Conservation (phyloP, 78 protist species). For the Cavenderia fasciculata region DNA sequence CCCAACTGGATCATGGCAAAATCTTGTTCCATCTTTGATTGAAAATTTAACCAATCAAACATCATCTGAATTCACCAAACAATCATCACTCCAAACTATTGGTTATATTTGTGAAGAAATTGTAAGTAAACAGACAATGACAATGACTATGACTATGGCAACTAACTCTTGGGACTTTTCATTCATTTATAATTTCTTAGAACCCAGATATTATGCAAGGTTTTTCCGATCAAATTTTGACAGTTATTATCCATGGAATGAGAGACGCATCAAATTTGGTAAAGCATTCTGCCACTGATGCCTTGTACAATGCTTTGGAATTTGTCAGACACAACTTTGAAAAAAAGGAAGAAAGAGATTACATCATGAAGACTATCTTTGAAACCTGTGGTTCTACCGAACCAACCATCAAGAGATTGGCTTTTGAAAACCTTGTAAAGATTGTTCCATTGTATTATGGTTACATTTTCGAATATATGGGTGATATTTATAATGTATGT, state of each 20-base stretch:
- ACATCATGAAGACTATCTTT: conserved; percentile 84
- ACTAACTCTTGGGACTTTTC: not conserved
- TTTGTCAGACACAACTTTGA: conserved; percentile 60
- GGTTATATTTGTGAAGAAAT: conserved; percentile 93
- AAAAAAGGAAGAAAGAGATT: conserved; percentile 74
- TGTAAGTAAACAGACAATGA: conserved; percentile 46
- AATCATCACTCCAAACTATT: conserved; percentile 85
- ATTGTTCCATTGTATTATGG: conserved; percentile 87
- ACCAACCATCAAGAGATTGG: not conserved
- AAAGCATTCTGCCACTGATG: conserved; percentile 79
- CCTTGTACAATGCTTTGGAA: conserved; percentile 83
- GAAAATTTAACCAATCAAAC: not conserved
- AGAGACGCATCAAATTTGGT: conserved; percentile 22
- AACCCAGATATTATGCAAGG: conserved; percentile 29
- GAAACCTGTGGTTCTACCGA: conserved; percentile 47
- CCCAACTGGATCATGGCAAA: conserved; percentile 89
- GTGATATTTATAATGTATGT: conserved; percentile 42
- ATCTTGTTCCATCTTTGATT: conserved; percentile 77
- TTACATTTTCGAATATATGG: conserved; percentile 84
- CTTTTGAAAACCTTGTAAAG: conserved; percentile 67
- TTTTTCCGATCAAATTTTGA: conserved; percentile 35
- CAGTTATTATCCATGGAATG: conserved; percentile 64
- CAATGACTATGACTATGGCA: not conserved
- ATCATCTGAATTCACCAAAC: conserved; percentile 9
- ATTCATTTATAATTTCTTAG: not conserved